These are phyloP conservation scores for Trichoderma pleuroti DNA, from an alignment of 2,329 filamentous ascomycete species.

Conservation along the genomic window DNA sequence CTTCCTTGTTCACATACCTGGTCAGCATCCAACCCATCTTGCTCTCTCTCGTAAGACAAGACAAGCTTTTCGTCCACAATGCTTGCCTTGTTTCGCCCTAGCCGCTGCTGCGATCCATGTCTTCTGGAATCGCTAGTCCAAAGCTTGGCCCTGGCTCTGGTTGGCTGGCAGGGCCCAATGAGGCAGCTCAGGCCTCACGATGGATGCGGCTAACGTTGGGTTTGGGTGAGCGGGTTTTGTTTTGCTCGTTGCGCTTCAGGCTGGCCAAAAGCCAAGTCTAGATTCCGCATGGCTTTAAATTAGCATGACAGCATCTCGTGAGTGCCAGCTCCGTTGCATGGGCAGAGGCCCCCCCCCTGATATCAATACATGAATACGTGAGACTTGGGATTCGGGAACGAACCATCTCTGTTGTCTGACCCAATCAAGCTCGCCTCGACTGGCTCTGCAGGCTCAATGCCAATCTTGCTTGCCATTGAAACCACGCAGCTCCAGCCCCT, in stretches of 20 bases:
- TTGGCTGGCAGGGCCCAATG: slow-evolving; percentile 1
- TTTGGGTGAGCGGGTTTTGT: not conserved
- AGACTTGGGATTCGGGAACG: no score
- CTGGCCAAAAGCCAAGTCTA: not conserved
- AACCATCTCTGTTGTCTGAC: no score
- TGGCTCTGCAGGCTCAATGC: not conserved
- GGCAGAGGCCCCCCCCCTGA: not conserved
- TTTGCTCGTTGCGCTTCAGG: not conserved
- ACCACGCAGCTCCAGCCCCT: not conserved
- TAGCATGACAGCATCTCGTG: not conserved
- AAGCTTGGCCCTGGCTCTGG: not conserved
- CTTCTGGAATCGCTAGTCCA: not conserved
- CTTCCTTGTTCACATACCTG: no score
- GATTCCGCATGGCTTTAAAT: not conserved
- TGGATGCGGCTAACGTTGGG: not conserved
- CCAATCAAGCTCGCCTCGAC: not conserved
- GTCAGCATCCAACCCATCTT: not conserved
- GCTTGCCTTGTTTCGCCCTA: not conserved
- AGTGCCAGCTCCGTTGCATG: not conserved
- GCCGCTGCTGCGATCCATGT: not conserved
- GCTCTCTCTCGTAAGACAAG: not conserved
- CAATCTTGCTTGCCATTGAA: not conserved
- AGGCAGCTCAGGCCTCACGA: slow-evolving; percentile 5
- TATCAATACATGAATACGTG: not conserved
- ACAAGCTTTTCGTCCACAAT: not conserved